A percentile compares a stretch with the other conserved stretches of the same genome.
These are phyloP conservation scores for Eleusine indica DNA, from an alignment of 176 grass and related monocot species.

Conservation along the genomic window DNA sequence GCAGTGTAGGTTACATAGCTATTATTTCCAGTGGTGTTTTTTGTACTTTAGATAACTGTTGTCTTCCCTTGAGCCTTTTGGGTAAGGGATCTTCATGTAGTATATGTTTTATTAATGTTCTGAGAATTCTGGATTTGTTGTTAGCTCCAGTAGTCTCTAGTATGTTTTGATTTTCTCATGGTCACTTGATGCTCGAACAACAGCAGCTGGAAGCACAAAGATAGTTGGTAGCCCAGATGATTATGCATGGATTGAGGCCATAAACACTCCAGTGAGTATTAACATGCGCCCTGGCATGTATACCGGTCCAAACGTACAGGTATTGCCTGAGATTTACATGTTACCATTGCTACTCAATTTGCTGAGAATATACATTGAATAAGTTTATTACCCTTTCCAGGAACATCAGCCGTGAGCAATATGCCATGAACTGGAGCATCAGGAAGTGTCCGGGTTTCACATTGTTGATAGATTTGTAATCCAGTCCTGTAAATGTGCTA, in stretches of 20 bases:
- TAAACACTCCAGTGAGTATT: slow-evolving; percentile 42
- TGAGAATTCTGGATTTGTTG: neutral
- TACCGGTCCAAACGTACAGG: slow-evolving; percentile 57
- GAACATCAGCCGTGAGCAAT: slow-evolving; percentile 20
- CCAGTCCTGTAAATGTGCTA: neutral
- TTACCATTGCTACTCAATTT: neutral
- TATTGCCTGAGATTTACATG: slow-evolving; percentile 19
- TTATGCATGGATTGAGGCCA: slow-evolving; percentile 65
- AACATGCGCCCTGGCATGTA: slow-evolving; percentile 65
- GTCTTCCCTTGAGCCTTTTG: neutral
- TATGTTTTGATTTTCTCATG: slow-evolving; percentile 33
- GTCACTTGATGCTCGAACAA: slow-evolving; percentile 31
- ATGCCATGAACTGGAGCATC: neutral
- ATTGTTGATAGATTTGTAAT: neutral
- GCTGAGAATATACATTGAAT: neutral
- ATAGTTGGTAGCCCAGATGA: slow-evolving; percentile 33
- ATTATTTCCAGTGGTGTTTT: slow-evolving; percentile 19
- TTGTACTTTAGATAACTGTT: neutral
- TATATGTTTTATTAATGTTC: slow-evolving; percentile 1
- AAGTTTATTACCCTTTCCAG: slow-evolving; percentile 21
- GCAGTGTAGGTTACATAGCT: neutral
- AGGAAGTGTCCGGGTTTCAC: neutral
- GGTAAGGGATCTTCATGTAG: neutral
- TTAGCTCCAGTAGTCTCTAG: neutral
- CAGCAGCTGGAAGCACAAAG: slow-evolving; percentile 27